Base-by-base conservation (phyloP, 176 grass and related monocot genomes). In the Triticum timopheevii region DNA sequence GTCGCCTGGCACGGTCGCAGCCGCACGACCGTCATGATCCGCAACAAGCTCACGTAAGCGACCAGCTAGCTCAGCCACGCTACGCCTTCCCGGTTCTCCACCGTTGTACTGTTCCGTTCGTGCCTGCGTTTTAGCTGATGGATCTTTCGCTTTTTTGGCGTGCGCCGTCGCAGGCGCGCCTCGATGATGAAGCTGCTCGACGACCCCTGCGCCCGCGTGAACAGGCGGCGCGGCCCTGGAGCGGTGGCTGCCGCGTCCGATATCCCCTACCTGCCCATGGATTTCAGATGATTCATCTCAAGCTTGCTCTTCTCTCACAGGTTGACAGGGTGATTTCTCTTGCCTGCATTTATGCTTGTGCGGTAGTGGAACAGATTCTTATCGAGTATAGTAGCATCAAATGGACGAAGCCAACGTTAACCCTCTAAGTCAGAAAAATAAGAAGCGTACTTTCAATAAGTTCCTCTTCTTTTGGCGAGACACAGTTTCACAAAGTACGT, bases 191-290 rank as follows among this genome's bases (percentile, higher is more conserved):
- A 33, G 13, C 69, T 97, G 83, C 76, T 94, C 12, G 95, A 97
- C 82, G 33, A 89, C 25, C 88, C 94, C 80, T 94, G 95, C 56
- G 85, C 85, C 6, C 31, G n/a, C 47, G 56, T 9, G 63, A 75
- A 90, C 84, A 82, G 66, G 67, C 20, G 64, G 47, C 50, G 27
- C 65, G 73, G 85, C 54, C 36, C 36, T 1, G 36, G 7, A 38
- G 10, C 30, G 22, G 68, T 61, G 7, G 6, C 76, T 19, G 78
- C 87, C 36, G 92, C 71, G 23, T 97, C 90, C 82, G 92, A 97
- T 67, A 86, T 94, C 82, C 38, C 92, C 52, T 97, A 97, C 85
- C 5, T 97, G n/a, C 95, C 92, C 10, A 89, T 92, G 28, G 95
- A 97, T 73, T 97, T 94, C 92, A 87, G 90, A 90, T 97, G 36